phyloP scores from a whole-genome alignment of 2,329 filamentous ascomycete species.

The Aspergillus brasiliensis region DNA sequence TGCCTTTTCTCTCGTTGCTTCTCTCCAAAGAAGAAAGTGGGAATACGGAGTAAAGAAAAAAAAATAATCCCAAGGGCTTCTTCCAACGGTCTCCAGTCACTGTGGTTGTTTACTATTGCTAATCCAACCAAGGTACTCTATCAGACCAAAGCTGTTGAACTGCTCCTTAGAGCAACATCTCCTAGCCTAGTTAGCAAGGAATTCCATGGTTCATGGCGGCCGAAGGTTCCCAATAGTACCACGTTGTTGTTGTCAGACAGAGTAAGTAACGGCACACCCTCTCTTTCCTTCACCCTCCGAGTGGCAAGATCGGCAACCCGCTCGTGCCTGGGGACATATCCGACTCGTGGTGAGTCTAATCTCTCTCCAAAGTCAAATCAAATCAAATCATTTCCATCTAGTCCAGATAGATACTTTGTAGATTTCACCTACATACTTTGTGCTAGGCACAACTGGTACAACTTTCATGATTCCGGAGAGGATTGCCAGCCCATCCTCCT shows the following conservation, averaged over 20 bases:
- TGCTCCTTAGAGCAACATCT: too few species aligned
- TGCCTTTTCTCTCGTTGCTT: constrained; percentile 5
- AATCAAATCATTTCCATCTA: not conserved
- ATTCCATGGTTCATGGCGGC: not conserved
- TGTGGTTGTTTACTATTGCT: too few species aligned
- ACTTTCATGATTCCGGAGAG: too few species aligned
- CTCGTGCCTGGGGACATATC: constrained; percentile 6
- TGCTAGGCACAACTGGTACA: too few species aligned
- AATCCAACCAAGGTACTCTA: too few species aligned
- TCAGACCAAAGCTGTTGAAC: too few species aligned
- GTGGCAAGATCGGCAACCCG: not conserved
- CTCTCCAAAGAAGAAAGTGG: not conserved
- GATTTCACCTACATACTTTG: too few species aligned
- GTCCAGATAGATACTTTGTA: not conserved
- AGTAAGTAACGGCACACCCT: too few species aligned
- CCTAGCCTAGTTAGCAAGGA: not conserved
- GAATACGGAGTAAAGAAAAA: not conserved
- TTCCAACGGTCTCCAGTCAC: not conserved
- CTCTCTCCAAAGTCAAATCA: not conserved
- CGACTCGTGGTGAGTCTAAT: constrained; percentile 1
- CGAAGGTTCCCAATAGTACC: not conserved
- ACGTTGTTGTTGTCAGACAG: not conserved
- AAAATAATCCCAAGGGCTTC: too few species aligned
- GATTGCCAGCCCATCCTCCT: too few species aligned
- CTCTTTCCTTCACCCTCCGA: too few species aligned